Base-by-base conservation (phyloP, 306 rosid species). In the Fragaria iinumae region DNA sequence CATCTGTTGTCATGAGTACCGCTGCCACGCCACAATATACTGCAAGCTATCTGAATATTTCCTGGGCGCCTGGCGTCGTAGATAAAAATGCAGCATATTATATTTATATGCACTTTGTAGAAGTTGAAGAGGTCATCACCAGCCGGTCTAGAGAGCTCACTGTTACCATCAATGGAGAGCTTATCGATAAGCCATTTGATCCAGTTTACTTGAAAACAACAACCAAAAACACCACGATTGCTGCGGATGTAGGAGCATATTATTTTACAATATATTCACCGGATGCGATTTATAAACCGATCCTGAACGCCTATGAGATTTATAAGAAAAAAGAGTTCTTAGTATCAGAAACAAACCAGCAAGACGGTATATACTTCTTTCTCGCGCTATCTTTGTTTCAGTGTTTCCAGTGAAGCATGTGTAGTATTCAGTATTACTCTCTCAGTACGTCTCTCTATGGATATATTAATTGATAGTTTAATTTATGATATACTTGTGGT, bases 271-370 rank as follows among this genome's bases (percentile, higher is more conserved):
- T 52, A 52, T 6, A 1, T 52, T 1, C 57, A 18, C 23, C 23
- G 3, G 57, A 0, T 2, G 0, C 1, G 5, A 52, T 0, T 0
- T 52, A 52, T 17, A 8, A 0, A 5, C 0, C 23, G 23, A 52
- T 52, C 9, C 10, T 52, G 57, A 52, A 52, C 10, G 57, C 57
- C 57, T 1, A 1, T 17, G 57, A 52, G 57, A 5, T 52, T 5
- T 52, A 17, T 52, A 6, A 18, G 23, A 3, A 0, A 6, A 52
- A 52, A 52, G 57, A 52, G 0, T 52, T 52, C 2, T 17, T 6
- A 18, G 57, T 17, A 52, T 18, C 21, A 18, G 57, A 52, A 52
- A 52, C 57, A 52, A 52, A 52, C 57, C 57, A 5, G 23, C 57
- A 52, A 17, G 57, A 52, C 23, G 23, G 57, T 52, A 52, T 23